Percentiles rank a stretch among this genome's conserved stretches.
These are phyloP conservation scores for Neurospora cerealis DNA, from an alignment of 495 filamentous ascomycete species.

Conservation along the genomic window DNA sequence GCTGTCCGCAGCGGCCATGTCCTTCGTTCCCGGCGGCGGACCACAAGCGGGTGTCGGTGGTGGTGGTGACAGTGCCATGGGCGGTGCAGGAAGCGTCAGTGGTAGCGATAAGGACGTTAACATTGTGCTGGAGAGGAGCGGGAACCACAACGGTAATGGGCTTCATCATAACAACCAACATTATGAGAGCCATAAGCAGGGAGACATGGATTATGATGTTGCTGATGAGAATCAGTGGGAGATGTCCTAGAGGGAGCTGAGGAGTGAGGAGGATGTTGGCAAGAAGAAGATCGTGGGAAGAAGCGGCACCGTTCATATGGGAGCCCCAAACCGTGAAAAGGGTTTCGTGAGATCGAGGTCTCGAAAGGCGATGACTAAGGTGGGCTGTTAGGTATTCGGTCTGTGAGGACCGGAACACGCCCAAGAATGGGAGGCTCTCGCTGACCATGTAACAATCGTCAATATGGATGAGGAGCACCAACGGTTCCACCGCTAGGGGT, in stretches of 20 bases:
- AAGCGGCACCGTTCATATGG: not conserved
- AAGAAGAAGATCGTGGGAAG: not conserved
- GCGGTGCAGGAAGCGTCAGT: not conserved
- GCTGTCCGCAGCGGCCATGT: not conserved
- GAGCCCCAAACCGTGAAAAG: not conserved
- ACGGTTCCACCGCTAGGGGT: not conserved
- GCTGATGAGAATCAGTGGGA: conserved; percentile 35
- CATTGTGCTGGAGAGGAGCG: conserved; percentile 17
- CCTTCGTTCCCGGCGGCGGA: not conserved
- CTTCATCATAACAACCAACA: conserved; percentile 2
- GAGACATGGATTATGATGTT: conserved; percentile 35
- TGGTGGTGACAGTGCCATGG: conserved; percentile 2
- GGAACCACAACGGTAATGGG: not conserved
- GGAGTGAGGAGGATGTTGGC: not conserved
- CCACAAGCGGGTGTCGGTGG: not conserved
- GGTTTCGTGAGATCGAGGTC: not conserved
- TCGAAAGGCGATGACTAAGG: not conserved
- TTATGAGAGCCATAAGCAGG: conserved; percentile 5
- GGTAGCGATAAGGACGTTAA: conserved; percentile 25
- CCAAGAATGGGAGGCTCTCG: not conserved
- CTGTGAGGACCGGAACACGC: not conserved
- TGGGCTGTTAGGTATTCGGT: not conserved
- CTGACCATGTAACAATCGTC: not conserved
- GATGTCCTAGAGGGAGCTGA: not conserved
- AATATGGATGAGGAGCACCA: not conserved